A percentile compares a stretch with the other conserved stretches of the same genome.
Conservation (phyloP, 1,139 yeast species). For the Debaryomyces sp. region DNA sequence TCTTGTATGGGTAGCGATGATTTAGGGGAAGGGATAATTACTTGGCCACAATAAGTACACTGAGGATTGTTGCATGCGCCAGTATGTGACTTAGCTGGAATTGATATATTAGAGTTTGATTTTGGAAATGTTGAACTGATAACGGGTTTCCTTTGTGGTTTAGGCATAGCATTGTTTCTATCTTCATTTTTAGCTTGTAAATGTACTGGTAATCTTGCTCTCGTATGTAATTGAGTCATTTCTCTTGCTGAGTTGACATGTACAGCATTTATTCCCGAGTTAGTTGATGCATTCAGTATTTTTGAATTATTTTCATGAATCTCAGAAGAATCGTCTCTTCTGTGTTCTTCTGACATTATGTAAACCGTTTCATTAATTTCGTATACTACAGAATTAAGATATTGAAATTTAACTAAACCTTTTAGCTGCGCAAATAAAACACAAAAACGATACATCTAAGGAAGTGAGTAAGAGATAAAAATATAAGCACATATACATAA, state of each 20-base stretch:
- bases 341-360: not conserved
- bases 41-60: conserved; percentile 68
- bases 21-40: conserved; percentile 73
- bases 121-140: conserved; percentile 12
- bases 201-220: conserved; percentile 34
- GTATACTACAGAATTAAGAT: not conserved
- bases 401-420: not conserved
- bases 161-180: not conserved
- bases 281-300: not conserved
- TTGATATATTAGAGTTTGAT: conserved; percentile 18
- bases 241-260: conserved; percentile 67
- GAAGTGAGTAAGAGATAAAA: not conserved
- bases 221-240: conserved; percentile 51
- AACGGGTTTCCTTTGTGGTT: not conserved
- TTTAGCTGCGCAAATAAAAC: not conserved
- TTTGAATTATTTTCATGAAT: not conserved
- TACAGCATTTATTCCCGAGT: conserved; percentile 52
- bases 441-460: not conserved
- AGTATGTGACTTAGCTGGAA: conserved; percentile 37
- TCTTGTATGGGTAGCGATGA: conserved; percentile 65
- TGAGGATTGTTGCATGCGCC: conserved; percentile 51
- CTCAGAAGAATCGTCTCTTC: not conserved
- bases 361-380: not conserved
- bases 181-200: not conserved
- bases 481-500: not conserved